Base-by-base conservation (phyloP, 2,329 filamentous ascomycete genomes). In the Fusarium algeriense region DNA sequence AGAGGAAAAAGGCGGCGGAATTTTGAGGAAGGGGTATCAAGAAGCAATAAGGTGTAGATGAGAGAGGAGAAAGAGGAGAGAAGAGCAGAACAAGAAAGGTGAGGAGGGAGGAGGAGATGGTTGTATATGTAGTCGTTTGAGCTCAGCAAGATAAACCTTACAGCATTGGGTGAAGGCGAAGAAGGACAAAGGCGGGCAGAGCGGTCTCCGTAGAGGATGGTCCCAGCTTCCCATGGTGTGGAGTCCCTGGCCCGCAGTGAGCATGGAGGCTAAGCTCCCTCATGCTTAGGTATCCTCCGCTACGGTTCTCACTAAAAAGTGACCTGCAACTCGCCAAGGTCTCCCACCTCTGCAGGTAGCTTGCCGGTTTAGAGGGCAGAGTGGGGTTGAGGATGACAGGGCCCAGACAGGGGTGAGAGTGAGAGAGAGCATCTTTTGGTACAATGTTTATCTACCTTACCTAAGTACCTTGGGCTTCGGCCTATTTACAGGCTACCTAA, bases 51-150 rank as follows among this genome's bases (percentile, higher is more conserved):
- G 54, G 63, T 75, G 66, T 66, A 71, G 63, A 67, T 75, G 69
- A 64, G 60, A 67, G 69, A 64, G 56, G 60, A 71, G 64, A 67
- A 60, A 71, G 73, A 71, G 71, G 65, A 66, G 73, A 73, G 73
- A 65, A 66, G 67, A 69, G 54, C 68, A 71, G 65, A 69, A 70
- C 60, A 64, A 64, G 64, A 64, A 57, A 60, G 43, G 30, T 67
- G 68, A 64, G 68, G 48, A 35, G 59, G 60, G 64, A 66, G 71
- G 74, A 74, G 43, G 55, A 71, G 61, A 50, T 64, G 48, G 73
- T 54, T 72, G 70, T 75, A 76, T 76, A 76, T 71, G 73, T 76
- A 76, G 69, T 69, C 66, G 46, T 70, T 64, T 57, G 61, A 64
- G 59, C 59, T 64, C 61, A 44, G 37, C 37, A 30, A 62, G 30